Percentiles rank a stretch among this genome's conserved stretches.
These are phyloP conservation scores for Mycena filopes DNA, from an alignment of 768 basidiomycete genomes.

Conservation along the genomic window DNA sequence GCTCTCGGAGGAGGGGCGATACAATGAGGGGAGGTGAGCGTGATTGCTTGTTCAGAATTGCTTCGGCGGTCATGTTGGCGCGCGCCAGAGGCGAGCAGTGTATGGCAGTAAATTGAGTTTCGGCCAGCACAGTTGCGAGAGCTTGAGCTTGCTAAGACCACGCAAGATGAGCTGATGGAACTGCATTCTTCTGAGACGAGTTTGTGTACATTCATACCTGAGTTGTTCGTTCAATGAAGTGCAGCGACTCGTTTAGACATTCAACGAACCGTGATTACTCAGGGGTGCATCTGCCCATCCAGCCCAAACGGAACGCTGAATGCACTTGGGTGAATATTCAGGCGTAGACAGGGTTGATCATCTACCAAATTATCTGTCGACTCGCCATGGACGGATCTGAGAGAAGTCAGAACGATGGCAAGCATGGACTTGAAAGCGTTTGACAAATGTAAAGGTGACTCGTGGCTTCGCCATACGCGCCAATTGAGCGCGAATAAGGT, in stretches of 20 bases:
- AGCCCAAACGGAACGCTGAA: conserved; percentile 65
- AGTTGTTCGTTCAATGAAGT: neutral
- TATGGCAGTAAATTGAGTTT: conserved; percentile 62
- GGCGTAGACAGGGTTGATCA: conserved; percentile 33
- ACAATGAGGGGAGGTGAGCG: conserved; percentile 57
- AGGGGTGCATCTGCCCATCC: conserved; percentile 81
- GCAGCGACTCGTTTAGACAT: neutral
- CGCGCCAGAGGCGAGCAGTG: conserved; percentile 76
- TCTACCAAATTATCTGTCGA: conserved; percentile 80
- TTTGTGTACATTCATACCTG: conserved; percentile 65
- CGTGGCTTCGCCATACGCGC: conserved; percentile 28
- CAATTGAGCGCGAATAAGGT: too few species aligned
- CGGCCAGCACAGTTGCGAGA: conserved; percentile 63
- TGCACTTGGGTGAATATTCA: neutral
- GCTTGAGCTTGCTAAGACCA: conserved; percentile 71
- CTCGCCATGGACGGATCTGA: conserved; percentile 81
- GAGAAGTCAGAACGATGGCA: neutral
- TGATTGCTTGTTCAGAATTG: conserved; percentile 60
- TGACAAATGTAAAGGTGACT: conserved; percentile 57
- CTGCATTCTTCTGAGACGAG: neutral
- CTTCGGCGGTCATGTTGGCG: conserved; percentile 69
- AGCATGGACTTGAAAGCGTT: conserved; percentile 17
- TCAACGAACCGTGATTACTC: conserved; percentile 73
- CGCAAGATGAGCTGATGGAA: conserved; percentile 6
- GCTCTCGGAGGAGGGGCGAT: conserved; percentile 70